Percentiles rank a stretch among this genome's conserved stretches.
These are phyloP conservation scores for Aspergillus arachidicola DNA, from an alignment of 2,329 filamentous ascomycete species.

Conservation along the genomic window DNA sequence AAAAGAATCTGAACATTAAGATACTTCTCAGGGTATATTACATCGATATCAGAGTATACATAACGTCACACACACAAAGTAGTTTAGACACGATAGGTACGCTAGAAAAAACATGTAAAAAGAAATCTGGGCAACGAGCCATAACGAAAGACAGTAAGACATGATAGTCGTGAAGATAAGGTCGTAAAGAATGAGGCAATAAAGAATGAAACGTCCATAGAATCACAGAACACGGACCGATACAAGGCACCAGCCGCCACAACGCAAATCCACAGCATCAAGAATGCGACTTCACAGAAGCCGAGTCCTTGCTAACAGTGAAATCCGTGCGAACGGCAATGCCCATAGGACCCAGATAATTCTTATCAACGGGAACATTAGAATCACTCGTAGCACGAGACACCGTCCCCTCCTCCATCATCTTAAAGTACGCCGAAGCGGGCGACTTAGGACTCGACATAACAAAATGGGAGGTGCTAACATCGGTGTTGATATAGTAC, in stretches of 20 bases:
- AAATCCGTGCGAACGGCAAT: conserved; percentile 37
- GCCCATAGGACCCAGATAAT: conserved; percentile 18
- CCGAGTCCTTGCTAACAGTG: conserved; percentile 27
- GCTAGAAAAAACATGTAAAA: not conserved
- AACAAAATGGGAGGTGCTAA: conserved; percentile 26
- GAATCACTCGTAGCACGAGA: conserved; percentile 22
- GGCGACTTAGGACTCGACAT: conserved; percentile 29
- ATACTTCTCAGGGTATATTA: not conserved
- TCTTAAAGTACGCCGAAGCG: conserved; percentile 30
- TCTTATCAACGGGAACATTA: conserved; percentile 16
- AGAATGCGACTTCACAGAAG: conserved; percentile 17
- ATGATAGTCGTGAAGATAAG: not conserved
- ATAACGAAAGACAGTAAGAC: not conserved
- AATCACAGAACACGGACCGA: not conserved
- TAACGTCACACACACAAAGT: not conserved
- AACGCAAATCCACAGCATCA: not conserved
- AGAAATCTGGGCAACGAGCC: not conserved
- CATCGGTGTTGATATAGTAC: conserved; percentile 31
- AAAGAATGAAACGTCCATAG: conserved; percentile 6
- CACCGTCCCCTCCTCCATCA: conserved; percentile 29
- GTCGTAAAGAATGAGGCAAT: conserved; percentile 6
- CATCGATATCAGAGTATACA: not conserved
- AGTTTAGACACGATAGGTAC: not conserved
- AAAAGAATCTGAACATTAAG: not conserved
- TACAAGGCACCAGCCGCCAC: not conserved